Percentiles rank a stretch among this genome's conserved stretches.
Evolutionary conservation across 2,329 filamentous ascomycete species (phyloP).

Genomic region (Cryphonectria naterciae): DNA sequence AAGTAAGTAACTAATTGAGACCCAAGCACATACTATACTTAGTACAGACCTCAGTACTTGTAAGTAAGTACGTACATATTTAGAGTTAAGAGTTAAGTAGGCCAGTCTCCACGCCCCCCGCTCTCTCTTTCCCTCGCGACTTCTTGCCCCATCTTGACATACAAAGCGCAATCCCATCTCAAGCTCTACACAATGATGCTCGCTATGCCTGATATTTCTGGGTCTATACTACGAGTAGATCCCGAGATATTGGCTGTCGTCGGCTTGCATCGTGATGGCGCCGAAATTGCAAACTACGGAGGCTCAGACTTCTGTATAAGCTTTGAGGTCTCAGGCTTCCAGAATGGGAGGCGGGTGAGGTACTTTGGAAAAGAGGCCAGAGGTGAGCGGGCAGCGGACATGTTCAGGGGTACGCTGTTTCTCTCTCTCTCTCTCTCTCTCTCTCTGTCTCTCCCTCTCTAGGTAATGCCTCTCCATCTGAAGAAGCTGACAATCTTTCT

Average conservation of each 20-base stretch:
- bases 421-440: too few species aligned
- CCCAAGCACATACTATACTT: background rate
- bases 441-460: background rate
- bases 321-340: slow-evolving; percentile 43
- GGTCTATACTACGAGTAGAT: slow-evolving; percentile 54
- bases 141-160: background rate
- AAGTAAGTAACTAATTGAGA: background rate
- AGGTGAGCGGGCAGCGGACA: slow-evolving; percentile 62
- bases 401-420: slow-evolving; percentile 64
- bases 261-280: slow-evolving; percentile 54
- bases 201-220: background rate
- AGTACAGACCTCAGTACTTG: too few species aligned
- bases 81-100: too few species aligned
- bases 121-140: background rate
- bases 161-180: background rate
- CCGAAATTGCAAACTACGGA: slow-evolving; percentile 63
- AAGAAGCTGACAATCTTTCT: slow-evolving; percentile 38
- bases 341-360: slow-evolving; percentile 30
- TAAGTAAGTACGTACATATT: too few species aligned
- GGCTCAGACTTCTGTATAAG: slow-evolving; percentile 72
- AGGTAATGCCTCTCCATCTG: background rate
- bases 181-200: background rate
- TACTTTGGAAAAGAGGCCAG: slow-evolving; percentile 76
- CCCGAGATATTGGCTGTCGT: slow-evolving; percentile 65
- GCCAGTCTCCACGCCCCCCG: background rate